phyloP scores from a whole-genome alignment of 225 moss, liverwort and hornwort genomes.

The Polytrichum commune region DNA sequence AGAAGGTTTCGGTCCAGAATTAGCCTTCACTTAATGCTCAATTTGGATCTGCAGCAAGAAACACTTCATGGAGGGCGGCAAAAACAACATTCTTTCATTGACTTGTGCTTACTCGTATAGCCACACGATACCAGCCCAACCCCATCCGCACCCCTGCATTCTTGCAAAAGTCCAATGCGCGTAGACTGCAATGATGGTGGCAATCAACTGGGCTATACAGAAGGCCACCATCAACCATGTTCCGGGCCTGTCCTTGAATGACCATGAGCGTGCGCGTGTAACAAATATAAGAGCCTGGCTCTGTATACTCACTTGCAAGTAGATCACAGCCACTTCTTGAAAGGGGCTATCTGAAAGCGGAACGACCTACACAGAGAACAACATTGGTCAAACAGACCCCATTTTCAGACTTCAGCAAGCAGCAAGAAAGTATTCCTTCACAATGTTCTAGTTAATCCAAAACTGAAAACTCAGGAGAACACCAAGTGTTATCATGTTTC shows the following conservation, averaged over 20 bases:
- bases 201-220: constrained; percentile 57
- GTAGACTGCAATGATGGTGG: constrained; percentile 75
- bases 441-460: too few relatives aligned
- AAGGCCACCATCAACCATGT: constrained; percentile 50
- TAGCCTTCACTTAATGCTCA: too few relatives aligned
- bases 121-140: constrained; percentile 78
- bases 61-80: too few relatives aligned
- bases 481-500: too few relatives aligned
- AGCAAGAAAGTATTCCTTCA: too few relatives aligned
- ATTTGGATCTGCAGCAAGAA: too few relatives aligned
- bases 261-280: constrained; percentile 60
- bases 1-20: too few relatives aligned
- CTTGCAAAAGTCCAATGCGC: constrained; percentile 66
- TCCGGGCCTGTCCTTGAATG: constrained; percentile 65
- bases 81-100: too few relatives aligned
- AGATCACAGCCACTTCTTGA: constrained; percentile 60
- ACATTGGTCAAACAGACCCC: background rate
- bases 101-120: constrained; percentile 57
- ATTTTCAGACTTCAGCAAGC: background rate
- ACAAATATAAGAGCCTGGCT: constrained; percentile 79
- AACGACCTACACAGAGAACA: constrained; percentile 32
- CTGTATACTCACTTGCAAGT: constrained; percentile 69
- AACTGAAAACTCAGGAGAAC: too few relatives aligned
- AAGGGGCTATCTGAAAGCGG: constrained; percentile 29
- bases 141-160: constrained; percentile 71